These are phyloP conservation scores for Arthrobotrys megalospora DNA, from an alignment of 2,329 filamentous ascomycete genomes.

Conservation along the genomic window DNA sequence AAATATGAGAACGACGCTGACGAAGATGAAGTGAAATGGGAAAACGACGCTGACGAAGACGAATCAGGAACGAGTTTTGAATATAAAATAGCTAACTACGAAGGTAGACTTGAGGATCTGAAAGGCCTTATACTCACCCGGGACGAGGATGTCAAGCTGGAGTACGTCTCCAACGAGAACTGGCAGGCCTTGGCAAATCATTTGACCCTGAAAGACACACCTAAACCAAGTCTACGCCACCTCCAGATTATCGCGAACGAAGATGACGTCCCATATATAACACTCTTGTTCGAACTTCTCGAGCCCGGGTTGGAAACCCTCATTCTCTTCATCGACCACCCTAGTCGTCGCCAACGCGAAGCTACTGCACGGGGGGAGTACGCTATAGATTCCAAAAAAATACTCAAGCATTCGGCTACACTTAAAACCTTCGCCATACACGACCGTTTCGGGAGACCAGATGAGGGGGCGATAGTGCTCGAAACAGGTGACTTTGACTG, in stretches of 20 bases:
- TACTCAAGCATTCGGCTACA: neutral
- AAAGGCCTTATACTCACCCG: too few relatives aligned
- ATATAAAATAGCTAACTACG: too few relatives aligned
- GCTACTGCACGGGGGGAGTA: neutral
- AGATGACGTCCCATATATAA: neutral
- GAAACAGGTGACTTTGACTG: neutral
- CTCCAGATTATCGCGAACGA: neutral
- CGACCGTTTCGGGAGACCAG: neutral
- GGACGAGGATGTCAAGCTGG: too few relatives aligned
- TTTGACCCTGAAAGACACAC: neutral
- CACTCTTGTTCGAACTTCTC: neutral
- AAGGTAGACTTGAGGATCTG: too few relatives aligned
- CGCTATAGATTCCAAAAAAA: neutral
- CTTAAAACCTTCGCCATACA: neutral
- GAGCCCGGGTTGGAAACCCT: slow-evolving; percentile 8
- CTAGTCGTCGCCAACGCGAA: neutral
- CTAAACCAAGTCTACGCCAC: slow-evolving; percentile 1
- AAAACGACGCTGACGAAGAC: too few relatives aligned
- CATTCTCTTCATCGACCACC: neutral
- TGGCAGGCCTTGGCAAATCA: too few relatives aligned
- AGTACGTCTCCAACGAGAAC: too few relatives aligned
- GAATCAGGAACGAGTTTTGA: too few relatives aligned
- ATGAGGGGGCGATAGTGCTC: neutral
- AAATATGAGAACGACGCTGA: too few relatives aligned
- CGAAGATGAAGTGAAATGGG: too few relatives aligned